These are phyloP conservation scores for Gryganskiella cystojenkinii DNA, from an alignment of 192 early-diverging fungal genomes.

Conservation along the genomic window DNA sequence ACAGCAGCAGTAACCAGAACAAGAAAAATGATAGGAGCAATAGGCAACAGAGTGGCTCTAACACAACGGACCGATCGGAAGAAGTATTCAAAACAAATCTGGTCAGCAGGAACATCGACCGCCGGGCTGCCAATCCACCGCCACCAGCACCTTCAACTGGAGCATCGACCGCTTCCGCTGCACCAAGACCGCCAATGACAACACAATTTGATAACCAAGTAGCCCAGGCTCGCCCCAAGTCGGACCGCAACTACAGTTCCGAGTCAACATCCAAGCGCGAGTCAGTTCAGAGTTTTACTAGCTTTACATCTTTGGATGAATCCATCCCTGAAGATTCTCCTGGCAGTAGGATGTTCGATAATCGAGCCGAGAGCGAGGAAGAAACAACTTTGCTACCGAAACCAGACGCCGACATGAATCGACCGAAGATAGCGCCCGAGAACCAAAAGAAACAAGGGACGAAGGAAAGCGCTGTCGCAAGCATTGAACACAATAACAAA, in stretches of 20 bases:
- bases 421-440: too few relatives aligned
- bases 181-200: background rate
- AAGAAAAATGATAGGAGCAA: background rate
- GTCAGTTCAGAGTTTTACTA: conserved; percentile 25
- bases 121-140: background rate
- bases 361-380: conserved; percentile 12
- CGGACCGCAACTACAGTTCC: background rate
- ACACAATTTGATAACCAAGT: background rate
- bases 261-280: conserved; percentile 3
- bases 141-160: background rate
- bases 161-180: background rate
- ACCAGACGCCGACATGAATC: background rate
- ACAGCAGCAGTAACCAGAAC: background rate
- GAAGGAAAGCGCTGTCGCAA: background rate
- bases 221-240: conserved; percentile 7
- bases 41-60: background rate
- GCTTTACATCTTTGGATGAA: conserved; percentile 10
- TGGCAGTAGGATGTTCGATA: conserved; percentile 11
- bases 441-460: too few relatives aligned
- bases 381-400: conserved; percentile 18
- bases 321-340: conserved; percentile 17
- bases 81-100: background rate
- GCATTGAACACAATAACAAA: background rate
- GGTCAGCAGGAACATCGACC: background rate
- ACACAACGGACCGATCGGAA: background rate